phyloP scores from a whole-genome alignment of 352 stramenopile genomes.

The Phytophthora fragariaefolia region DNA sequence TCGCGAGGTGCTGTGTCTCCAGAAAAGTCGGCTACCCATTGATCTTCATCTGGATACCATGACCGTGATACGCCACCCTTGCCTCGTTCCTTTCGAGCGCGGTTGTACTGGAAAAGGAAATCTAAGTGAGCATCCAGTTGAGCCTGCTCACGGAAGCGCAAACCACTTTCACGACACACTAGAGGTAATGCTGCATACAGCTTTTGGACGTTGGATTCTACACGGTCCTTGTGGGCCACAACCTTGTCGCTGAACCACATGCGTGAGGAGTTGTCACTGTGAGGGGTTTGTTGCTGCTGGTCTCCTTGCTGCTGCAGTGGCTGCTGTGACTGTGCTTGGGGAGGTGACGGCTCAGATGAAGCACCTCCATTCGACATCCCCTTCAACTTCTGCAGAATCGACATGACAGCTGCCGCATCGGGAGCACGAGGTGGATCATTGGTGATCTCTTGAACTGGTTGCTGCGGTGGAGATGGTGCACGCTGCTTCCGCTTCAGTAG shows the following conservation, averaged over 20 bases:
- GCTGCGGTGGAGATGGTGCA: constrained; percentile 26
- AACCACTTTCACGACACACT: constrained; percentile 79
- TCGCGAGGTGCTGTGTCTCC: constrained; percentile 64
- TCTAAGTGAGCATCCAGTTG: constrained; percentile 85
- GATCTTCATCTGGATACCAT: constrained; percentile 85
- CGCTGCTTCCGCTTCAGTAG: constrained; percentile 79
- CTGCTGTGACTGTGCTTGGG: constrained; percentile 22
- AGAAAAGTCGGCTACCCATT: constrained; percentile 82
- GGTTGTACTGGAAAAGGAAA: constrained; percentile 90
- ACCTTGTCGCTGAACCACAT: constrained; percentile 91
- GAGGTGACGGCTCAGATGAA: constrained; percentile 16
- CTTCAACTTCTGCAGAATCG: constrained; percentile 86
- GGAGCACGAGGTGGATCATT: constrained; percentile 64
- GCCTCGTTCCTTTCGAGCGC: constrained; percentile 78
- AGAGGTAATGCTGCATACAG: constrained; percentile 85
- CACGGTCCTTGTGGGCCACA: constrained; percentile 81
- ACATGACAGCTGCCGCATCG: constrained; percentile 82
- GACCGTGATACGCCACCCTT: constrained; percentile 83
- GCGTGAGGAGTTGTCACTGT: constrained; percentile 58
- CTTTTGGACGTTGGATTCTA: constrained; percentile 88
- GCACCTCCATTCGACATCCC: constrained; percentile 42
- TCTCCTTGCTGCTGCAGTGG: constrained; percentile 24
- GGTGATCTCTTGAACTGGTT: constrained; percentile 54
- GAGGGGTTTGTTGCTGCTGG: constrained; percentile 20
- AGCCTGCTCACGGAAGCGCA: constrained; percentile 81